A percentile compares a stretch with the other conserved stretches of the same genome.
Evolutionary conservation across 345 rosid genomes (phyloP).

Genomic region (Linum usitatissimum): DNA sequence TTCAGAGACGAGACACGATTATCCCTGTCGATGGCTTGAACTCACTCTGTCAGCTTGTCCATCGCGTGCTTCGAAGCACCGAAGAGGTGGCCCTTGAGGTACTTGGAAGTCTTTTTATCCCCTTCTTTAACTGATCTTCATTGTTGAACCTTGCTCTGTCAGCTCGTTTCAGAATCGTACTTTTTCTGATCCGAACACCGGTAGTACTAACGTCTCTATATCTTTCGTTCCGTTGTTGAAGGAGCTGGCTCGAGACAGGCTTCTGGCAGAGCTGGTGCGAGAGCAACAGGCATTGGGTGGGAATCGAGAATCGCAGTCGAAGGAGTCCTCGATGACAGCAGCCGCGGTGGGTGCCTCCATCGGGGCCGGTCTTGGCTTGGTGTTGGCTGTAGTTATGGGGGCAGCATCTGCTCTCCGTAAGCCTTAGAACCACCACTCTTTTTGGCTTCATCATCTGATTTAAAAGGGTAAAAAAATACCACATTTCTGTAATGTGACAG

Average conservation of each 20-base stretch:
- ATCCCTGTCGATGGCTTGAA: constrained; percentile 77
- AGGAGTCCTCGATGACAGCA: constrained; percentile 59
- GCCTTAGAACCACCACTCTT: constrained; percentile 24
- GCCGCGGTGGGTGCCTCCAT: constrained; percentile 90
- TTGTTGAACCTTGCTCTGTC: no score
- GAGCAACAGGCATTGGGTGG: constrained; percentile 28
- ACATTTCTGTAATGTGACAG: no score
- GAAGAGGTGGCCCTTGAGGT: constrained; percentile 90
- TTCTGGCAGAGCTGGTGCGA: constrained; percentile 41
- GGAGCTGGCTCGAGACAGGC: constrained; percentile 72
- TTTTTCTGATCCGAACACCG: no score
- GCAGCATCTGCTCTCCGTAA: constrained; percentile 90
- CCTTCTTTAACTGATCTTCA: background rate
- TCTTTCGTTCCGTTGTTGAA: constrained; percentile 19
- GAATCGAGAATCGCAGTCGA: constrained; percentile 32
- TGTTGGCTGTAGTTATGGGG: constrained; percentile 93
- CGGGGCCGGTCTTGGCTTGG: constrained; percentile 92
- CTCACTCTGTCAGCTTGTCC: constrained; percentile 66
- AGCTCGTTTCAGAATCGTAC: no score
- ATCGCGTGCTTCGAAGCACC: constrained; percentile 52
- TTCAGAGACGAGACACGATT: constrained; percentile 58
- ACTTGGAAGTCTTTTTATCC: constrained; percentile 2
- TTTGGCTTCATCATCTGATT: background rate
- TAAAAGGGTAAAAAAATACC: no score
- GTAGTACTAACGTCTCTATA: background rate